These are phyloP conservation scores for Calendula officinalis DNA, from an alignment of 129 eudicot species.

Conservation along the genomic window DNA sequence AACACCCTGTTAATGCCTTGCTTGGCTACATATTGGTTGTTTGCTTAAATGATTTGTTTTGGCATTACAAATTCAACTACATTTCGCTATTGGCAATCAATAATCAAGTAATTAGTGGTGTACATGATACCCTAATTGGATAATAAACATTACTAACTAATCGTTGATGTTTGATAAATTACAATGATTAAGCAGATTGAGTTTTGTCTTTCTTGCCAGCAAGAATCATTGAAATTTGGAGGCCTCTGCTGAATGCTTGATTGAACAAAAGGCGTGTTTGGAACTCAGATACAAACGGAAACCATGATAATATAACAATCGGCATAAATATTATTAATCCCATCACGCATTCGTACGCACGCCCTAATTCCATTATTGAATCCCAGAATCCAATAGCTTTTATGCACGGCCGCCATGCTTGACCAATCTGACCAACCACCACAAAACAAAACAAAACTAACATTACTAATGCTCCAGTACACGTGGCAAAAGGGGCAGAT, in stretches of 20 bases:
- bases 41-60: neutral
- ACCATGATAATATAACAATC: constrained; percentile 81
- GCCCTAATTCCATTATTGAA: constrained; percentile 81
- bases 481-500: neutral
- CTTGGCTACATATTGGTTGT: no score
- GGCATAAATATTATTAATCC: constrained; percentile 79
- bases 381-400: constrained; percentile 85
- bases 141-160: no score
- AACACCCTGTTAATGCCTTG: no score
- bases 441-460: constrained; percentile 7
- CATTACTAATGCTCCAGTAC: neutral
- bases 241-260: constrained; percentile 97
- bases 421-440: constrained; percentile 57
- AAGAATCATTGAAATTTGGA: constrained; percentile 96
- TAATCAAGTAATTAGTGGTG: no score
- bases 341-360: constrained; percentile 87
- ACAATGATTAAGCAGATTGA: constrained; percentile 21
- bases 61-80: neutral
- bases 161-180: no score
- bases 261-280: constrained; percentile 85
- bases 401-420: constrained; percentile 72
- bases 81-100: no score
- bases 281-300: constrained; percentile 92
- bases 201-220: constrained; percentile 77
- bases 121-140: neutral